These are phyloP conservation scores for Sarocladiaceae sp. DNA, from an alignment of 2,329 filamentous ascomycete genomes.

Conservation along the genomic window DNA sequence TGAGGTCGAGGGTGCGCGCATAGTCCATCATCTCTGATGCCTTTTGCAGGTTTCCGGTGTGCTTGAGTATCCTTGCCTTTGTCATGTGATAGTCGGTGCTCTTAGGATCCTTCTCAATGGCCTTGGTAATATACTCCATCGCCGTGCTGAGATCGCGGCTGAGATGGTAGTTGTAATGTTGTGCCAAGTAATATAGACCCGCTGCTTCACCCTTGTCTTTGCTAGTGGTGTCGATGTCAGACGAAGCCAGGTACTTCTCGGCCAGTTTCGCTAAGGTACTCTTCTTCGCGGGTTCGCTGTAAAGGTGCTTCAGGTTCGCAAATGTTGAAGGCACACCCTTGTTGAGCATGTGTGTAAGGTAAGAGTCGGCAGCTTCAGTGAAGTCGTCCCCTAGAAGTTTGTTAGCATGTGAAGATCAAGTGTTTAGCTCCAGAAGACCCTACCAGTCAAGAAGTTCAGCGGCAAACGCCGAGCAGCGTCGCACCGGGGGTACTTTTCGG, in stretches of 20 bases:
- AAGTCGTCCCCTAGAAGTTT: slow-evolving; percentile 67
- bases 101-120: slow-evolving; percentile 72
- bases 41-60: slow-evolving; percentile 72
- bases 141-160: slow-evolving; percentile 83
- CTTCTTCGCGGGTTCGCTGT: slow-evolving; percentile 73
- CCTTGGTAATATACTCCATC: slow-evolving; percentile 75
- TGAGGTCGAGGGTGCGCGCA: slow-evolving; percentile 78
- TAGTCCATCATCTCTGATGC: slow-evolving; percentile 86
- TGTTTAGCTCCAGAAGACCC: slow-evolving; percentile 13
- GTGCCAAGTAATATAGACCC: slow-evolving; percentile 87
- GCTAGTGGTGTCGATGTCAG: slow-evolving; percentile 43
- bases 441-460: slow-evolving; percentile 79
- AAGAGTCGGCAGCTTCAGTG: slow-evolving; percentile 68
- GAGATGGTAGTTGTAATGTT: slow-evolving; percentile 91
- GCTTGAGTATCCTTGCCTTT: slow-evolving; percentile 91
- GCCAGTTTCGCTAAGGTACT: slow-evolving; percentile 71
- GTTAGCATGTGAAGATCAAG: slow-evolving; percentile 15
- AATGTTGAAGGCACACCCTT: slow-evolving; percentile 96
- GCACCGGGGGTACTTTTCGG: slow-evolving; percentile 72
- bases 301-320: slow-evolving; percentile 92
- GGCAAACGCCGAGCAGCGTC: slow-evolving; percentile 85
- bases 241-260: slow-evolving; percentile 68
- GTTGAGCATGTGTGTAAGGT: slow-evolving; percentile 79
- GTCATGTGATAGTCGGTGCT: slow-evolving; percentile 93
- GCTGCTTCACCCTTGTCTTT: slow-evolving; percentile 66